These are phyloP conservation scores for Macrotyloma uniflorum DNA, from an alignment of 306 rosid genomes.

Conservation along the genomic window DNA sequence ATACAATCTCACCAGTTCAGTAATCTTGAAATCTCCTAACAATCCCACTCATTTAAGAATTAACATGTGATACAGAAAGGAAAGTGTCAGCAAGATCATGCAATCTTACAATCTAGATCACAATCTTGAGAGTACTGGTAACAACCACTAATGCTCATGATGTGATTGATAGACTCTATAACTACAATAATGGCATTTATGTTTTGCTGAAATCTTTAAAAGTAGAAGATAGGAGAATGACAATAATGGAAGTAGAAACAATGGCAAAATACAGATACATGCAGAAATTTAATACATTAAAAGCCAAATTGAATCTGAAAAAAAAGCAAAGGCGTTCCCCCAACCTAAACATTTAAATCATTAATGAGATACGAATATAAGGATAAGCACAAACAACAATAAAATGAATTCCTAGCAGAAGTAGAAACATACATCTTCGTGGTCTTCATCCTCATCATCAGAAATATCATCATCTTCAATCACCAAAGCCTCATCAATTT, in stretches of 20 bases:
- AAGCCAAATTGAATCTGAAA: not conserved
- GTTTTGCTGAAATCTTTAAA: not conserved
- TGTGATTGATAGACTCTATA: not conserved
- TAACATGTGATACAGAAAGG: not conserved
- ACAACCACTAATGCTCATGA: not conserved
- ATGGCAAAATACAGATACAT: not conserved
- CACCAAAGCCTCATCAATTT: slow-evolving; percentile 84
- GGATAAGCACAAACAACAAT: not conserved
- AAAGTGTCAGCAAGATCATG: not conserved
- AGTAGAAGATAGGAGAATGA: not conserved
- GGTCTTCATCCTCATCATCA: slow-evolving; percentile 89
- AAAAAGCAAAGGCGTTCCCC: not conserved
- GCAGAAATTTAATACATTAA: not conserved
- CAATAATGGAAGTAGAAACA: not conserved
- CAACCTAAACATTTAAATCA: not conserved
- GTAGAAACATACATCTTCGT: slow-evolving; percentile 67
- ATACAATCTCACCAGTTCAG: not conserved
- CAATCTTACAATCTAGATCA: not conserved
- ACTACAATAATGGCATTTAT: not conserved
- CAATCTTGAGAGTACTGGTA: not conserved
- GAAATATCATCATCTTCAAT: slow-evolving; percentile 95
- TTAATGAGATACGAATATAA: not conserved
- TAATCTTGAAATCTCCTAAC: not conserved
- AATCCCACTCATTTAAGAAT: not conserved
- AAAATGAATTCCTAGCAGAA: slow-evolving; percentile 17